These are phyloP conservation scores for Penicillium chermesinum DNA, from an alignment of 495 filamentous ascomycete genomes.

Conservation along the genomic window DNA sequence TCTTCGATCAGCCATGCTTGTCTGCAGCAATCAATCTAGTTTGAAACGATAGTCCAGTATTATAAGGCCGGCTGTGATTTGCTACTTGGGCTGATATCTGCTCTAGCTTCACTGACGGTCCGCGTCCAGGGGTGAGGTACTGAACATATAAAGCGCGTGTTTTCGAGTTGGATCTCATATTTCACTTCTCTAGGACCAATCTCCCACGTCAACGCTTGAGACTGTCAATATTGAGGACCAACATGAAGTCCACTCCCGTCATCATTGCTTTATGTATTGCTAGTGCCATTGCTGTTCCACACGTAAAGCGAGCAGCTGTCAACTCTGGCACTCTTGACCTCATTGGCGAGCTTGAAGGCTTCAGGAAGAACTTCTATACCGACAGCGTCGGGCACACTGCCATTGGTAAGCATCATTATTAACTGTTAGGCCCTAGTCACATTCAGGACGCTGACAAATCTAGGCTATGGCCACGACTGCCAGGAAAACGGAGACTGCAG, in stretches of 20 bases:
- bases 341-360: conserved; percentile 17
- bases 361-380: conserved; percentile 15
- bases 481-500: conserved; percentile 14
- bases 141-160: background rate
- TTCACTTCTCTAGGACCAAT: too few species aligned
- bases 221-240: background rate
- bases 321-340: conserved; percentile 6
- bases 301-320: conserved; percentile 3
- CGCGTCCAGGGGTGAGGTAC: background rate
- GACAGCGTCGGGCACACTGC: conserved; percentile 5
- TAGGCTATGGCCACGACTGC: conserved; percentile 24
- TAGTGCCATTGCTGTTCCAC: background rate
- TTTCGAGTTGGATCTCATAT: too few species aligned
- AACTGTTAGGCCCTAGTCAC: too few species aligned
- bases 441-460: background rate
- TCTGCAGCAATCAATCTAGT: background rate
- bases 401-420: background rate
- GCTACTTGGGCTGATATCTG: background rate
- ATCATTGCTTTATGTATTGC: background rate
- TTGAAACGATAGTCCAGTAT: background rate
- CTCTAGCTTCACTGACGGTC: background rate
- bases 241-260: background rate
- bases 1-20: background rate
- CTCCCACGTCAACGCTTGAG: too few species aligned
- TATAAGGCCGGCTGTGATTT: background rate